These are phyloP conservation scores for Quercus berberidifolia DNA, from an alignment of 306 rosid genomes.

Conservation along the genomic window DNA sequence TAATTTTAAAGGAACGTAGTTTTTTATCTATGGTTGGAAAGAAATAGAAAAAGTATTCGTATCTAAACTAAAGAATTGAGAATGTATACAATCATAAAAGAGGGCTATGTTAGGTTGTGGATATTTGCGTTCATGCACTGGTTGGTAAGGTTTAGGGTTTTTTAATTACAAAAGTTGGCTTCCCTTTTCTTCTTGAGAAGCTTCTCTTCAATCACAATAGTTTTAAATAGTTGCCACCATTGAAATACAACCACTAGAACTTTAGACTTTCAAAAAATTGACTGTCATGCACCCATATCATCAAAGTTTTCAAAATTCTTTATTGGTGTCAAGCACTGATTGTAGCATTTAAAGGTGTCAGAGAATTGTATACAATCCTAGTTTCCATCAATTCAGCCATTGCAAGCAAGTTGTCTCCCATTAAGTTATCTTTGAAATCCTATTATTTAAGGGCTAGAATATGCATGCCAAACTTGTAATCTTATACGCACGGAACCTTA, in stretches of 20 bases:
- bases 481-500: conserved; percentile 4
- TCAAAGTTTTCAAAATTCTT: background rate
- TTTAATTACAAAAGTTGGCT: conserved; percentile 18
- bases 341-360: background rate
- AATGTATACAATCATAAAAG: conserved; percentile 15
- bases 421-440: conserved; percentile 31
- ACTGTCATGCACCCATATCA: background rate
- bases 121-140: conserved; percentile 24
- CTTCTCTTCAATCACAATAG: conserved; percentile 21
- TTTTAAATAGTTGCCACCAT: conserved; percentile 7
- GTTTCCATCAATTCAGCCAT: background rate
- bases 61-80: background rate
- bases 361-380: background rate
- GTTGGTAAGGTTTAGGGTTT: conserved; percentile 14
- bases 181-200: conserved; percentile 17
- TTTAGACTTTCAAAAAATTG: conserved; percentile 5
- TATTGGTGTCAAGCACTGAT: background rate
- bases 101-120: conserved; percentile 5
- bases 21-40: background rate
- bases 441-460: conserved; percentile 15
- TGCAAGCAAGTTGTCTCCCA: conserved; percentile 39
- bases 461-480: conserved; percentile 34
- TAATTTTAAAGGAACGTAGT: too few species aligned
- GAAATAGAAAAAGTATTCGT: background rate
- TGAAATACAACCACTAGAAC: conserved; percentile 20